Percentiles rank a stretch among this genome's conserved stretches.
Conservation (phyloP, 495 filamentous ascomycete species). For the Clavariopsis aquatica region DNA sequence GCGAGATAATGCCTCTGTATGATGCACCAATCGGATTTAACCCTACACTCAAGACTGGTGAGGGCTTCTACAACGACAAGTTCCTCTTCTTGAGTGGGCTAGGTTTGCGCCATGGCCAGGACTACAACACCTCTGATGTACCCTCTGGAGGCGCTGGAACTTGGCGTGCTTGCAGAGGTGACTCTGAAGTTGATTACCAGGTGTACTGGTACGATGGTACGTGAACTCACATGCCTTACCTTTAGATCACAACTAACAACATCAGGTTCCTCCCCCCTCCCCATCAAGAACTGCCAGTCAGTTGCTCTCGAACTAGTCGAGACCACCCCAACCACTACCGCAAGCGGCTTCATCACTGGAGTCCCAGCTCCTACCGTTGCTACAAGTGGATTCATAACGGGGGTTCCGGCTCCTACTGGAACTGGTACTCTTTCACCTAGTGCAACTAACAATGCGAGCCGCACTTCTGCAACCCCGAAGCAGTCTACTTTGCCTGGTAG, state of each 20-base stretch:
- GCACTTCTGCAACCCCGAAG: background rate
- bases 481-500: background rate
- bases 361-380: slow-evolving; percentile 1
- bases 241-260: background rate
- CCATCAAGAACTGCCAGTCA: slow-evolving; percentile 14
- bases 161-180: slow-evolving; percentile 4
- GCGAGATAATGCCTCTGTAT: background rate
- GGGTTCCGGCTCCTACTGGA: background rate
- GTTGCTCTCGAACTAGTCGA: background rate
- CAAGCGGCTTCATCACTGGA: background rate
- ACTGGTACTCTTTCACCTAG: background rate
- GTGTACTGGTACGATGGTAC: slow-evolving; percentile 16
- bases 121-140: background rate
- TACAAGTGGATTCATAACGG: background rate
- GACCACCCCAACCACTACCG: background rate
- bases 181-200: slow-evolving; percentile 9
- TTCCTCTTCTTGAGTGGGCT: background rate
- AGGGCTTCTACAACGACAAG: background rate
- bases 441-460: background rate
- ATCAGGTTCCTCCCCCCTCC: slow-evolving; percentile 4
- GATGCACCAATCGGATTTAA: background rate
- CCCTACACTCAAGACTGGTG: background rate
- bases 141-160: background rate
- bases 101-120: background rate
- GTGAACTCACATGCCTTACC: background rate